Evolutionary conservation across 2,329 filamentous ascomycete genomes (phyloP).

Genomic region (Clonostachys sp.): DNA sequence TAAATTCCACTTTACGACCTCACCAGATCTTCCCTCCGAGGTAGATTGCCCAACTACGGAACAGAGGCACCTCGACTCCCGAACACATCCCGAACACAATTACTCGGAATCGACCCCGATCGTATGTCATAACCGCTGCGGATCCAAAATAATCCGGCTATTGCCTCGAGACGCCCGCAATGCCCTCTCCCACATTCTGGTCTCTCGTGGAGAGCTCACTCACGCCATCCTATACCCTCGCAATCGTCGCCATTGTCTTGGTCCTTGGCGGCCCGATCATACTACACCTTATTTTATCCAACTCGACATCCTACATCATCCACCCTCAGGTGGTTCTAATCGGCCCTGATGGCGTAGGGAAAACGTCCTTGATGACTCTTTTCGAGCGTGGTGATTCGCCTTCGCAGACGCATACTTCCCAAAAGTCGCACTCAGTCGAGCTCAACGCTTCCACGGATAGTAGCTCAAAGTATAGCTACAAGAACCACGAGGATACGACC

Average conservation of each 20-base stretch:
- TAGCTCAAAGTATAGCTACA: constrained; percentile 36
- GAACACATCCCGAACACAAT: constrained; percentile 4
- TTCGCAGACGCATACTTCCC: constrained; percentile 50
- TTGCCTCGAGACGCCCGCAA: constrained; percentile 11
- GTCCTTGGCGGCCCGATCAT: constrained; percentile 70
- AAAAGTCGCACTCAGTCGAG: constrained; percentile 45
- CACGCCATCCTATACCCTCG: constrained; percentile 54
- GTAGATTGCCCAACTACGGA: too few species aligned
- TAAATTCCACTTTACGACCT: too few species aligned
- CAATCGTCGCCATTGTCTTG: constrained; percentile 66
- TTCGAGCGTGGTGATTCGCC: constrained; percentile 49
- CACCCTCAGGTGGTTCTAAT: constrained; percentile 76
- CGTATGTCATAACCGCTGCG: not conserved
- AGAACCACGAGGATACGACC: constrained; percentile 50
- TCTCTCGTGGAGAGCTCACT: constrained; percentile 39
- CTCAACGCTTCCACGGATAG: constrained; percentile 47
- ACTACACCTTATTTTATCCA: constrained; percentile 72
- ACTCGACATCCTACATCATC: constrained; percentile 56
- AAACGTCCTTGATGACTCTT: constrained; percentile 82
- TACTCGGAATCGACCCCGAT: not conserved
- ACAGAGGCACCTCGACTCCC: not conserved
- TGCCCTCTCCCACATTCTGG: constrained; percentile 34
- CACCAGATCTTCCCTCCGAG: too few species aligned
- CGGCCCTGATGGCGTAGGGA: constrained; percentile 79
- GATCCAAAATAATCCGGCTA: not conserved